Conservation (phyloP, 2,329 filamentous ascomycete genomes). For the Diaporthe ilicicola region DNA sequence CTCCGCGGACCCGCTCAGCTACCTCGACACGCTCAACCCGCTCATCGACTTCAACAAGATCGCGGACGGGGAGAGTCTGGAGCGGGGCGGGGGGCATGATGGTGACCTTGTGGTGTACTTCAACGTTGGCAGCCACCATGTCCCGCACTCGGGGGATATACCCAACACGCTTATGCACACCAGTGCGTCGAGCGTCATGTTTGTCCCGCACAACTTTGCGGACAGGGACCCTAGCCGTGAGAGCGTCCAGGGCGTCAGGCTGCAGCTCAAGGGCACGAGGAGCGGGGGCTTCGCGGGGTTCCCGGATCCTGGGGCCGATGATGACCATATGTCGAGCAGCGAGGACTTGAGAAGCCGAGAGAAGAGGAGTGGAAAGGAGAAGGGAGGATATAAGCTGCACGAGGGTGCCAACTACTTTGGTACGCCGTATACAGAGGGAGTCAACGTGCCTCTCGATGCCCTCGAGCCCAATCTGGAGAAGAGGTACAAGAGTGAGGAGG, state of each 20-base stretch:
- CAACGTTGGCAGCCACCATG: constrained; percentile 55
- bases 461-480: constrained; percentile 31
- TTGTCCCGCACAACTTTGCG: constrained; percentile 50
- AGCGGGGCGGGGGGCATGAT: constrained; percentile 38
- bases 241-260: constrained; percentile 38
- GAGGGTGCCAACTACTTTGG: constrained; percentile 35
- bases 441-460: constrained; percentile 25
- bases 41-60: constrained; percentile 51
- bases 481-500: constrained; percentile 29
- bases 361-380: neutral
- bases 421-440: constrained; percentile 33
- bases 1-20: constrained; percentile 47
- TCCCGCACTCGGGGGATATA: constrained; percentile 52
- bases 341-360: constrained; percentile 26
- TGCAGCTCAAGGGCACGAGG: constrained; percentile 33
- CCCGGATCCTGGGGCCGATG: constrained; percentile 13
- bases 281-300: constrained; percentile 33
- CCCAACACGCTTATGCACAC: constrained; percentile 54
- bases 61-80: constrained; percentile 44
- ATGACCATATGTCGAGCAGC: neutral
- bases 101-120: constrained; percentile 48
- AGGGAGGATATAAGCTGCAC: constrained; percentile 24
- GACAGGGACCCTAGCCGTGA: constrained; percentile 46
- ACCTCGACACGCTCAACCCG: constrained; percentile 46
- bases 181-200: constrained; percentile 47